Percentiles rank a stretch among this genome's conserved stretches.
phyloP scores from a whole-genome alignment of 176 grass and related monocot species.

The Triticum timopheevii region DNA sequence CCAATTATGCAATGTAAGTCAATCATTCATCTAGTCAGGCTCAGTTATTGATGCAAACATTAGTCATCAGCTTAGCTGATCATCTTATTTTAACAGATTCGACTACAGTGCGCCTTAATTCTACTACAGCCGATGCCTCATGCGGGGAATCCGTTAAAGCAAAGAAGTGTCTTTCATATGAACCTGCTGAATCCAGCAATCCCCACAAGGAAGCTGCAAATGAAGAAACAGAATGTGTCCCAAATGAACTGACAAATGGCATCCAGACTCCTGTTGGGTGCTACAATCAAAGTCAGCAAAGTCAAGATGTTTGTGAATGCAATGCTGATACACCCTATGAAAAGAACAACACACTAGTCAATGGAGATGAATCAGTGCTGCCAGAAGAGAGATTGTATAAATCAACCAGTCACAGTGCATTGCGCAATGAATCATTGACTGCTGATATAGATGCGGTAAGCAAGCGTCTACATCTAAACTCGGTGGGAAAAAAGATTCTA shows the following conservation, averaged over 20 bases:
- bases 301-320: constrained; percentile 23
- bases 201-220: constrained; percentile 26
- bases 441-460: constrained; percentile 45
- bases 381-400: constrained; percentile 14
- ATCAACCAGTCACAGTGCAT: constrained; percentile 20
- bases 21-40: constrained; percentile 17
- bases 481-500: neutral
- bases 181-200: constrained; percentile 19
- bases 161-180: constrained; percentile 39
- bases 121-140: neutral
- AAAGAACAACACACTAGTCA: constrained; percentile 8
- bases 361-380: constrained; percentile 4
- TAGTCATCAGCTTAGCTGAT: neutral
- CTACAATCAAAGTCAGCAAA: constrained; percentile 20
- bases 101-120: neutral
- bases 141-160: constrained; percentile 10
- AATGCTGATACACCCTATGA: constrained; percentile 15
- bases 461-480: neutral
- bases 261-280: constrained; percentile 12
- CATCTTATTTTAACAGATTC: constrained; percentile 42
- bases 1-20: constrained; percentile 62
- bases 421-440: constrained; percentile 14
- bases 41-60: neutral
- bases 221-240: constrained; percentile 26
- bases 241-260: constrained; percentile 19